These are phyloP conservation scores for Vanrija sp. DNA, from an alignment of 1,284 basidiomycete genomes.

Conservation along the genomic window DNA sequence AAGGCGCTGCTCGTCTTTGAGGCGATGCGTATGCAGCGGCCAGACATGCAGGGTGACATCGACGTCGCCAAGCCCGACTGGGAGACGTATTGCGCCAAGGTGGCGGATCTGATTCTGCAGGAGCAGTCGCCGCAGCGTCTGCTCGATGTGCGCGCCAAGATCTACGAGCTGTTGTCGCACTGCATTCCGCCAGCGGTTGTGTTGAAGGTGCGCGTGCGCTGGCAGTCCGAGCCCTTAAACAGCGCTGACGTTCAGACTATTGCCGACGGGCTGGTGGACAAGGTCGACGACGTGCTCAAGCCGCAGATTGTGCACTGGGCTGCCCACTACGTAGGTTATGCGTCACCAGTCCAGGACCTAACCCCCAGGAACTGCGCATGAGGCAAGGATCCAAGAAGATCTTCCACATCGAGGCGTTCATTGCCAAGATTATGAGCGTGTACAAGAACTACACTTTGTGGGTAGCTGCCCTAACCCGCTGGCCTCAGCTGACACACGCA, in stretches of 20 bases:
- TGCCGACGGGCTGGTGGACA: slow-evolving; percentile 76
- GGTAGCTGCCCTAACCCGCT: slow-evolving; percentile 3
- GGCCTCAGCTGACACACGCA: slow-evolving; percentile 8
- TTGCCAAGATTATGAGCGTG: slow-evolving; percentile 48
- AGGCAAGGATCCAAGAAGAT: slow-evolving; percentile 88
- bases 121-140: slow-evolving; percentile 89
- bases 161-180: slow-evolving; percentile 94
- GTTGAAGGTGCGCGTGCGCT: slow-evolving; percentile 69
- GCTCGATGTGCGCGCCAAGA: slow-evolving; percentile 84
- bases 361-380: slow-evolving; percentile 76
- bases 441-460: slow-evolving; percentile 39
- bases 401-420: slow-evolving; percentile 83
- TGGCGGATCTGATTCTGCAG: slow-evolving; percentile 87
- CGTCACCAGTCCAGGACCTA: background rate
- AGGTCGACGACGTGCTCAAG: slow-evolving; percentile 82
- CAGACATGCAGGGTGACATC: slow-evolving; percentile 66
- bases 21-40: slow-evolving; percentile 92
- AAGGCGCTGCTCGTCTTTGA: slow-evolving; percentile 94
- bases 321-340: slow-evolving; percentile 74
- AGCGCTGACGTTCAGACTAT: slow-evolving; percentile 61
- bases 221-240: background rate
- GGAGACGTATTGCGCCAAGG: slow-evolving; percentile 94
- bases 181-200: slow-evolving; percentile 95
- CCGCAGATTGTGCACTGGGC: slow-evolving; percentile 94
- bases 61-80: slow-evolving; percentile 93